Conservation (phyloP, 345 rosid genomes). For the Diplotaxis tenuifolia region DNA sequence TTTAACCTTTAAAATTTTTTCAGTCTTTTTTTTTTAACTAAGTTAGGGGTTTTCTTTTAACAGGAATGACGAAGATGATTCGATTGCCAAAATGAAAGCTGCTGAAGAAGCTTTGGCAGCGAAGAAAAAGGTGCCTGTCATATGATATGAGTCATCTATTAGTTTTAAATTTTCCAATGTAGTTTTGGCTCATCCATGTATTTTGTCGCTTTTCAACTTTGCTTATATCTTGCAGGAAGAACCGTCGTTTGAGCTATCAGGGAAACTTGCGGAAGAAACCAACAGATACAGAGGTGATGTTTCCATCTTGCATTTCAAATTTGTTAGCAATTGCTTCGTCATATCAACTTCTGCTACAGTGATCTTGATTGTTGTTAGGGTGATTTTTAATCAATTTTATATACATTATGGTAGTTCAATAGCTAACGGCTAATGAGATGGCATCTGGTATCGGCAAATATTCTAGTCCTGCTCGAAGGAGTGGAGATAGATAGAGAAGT, state of each 20-base stretch:
- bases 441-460: neutral
- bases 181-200: neutral
- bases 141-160: neutral
- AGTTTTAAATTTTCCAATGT: neutral
- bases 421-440: neutral
- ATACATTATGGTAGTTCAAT: neutral
- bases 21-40: conserved; percentile 25
- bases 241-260: conserved; percentile 93
- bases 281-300: conserved; percentile 78
- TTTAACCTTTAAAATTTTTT: conserved; percentile 6
- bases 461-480: neutral
- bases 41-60: conserved; percentile 25
- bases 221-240: conserved; percentile 55
- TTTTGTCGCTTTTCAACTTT: conserved; percentile 8
- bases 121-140: conserved; percentile 64
- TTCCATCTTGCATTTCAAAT: neutral
- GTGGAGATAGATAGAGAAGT: neutral
- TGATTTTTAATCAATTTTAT: neutral
- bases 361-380: neutral
- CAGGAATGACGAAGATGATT: conserved; percentile 69
- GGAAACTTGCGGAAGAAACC: conserved; percentile 96
- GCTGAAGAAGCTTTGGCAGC: conserved; percentile 82
- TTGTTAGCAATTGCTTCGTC: neutral
- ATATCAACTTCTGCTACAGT: neutral
- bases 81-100: conserved; percentile 80